Conservation (phyloP, 306 rosid genomes). For the Vachellia pachyceras region DNA sequence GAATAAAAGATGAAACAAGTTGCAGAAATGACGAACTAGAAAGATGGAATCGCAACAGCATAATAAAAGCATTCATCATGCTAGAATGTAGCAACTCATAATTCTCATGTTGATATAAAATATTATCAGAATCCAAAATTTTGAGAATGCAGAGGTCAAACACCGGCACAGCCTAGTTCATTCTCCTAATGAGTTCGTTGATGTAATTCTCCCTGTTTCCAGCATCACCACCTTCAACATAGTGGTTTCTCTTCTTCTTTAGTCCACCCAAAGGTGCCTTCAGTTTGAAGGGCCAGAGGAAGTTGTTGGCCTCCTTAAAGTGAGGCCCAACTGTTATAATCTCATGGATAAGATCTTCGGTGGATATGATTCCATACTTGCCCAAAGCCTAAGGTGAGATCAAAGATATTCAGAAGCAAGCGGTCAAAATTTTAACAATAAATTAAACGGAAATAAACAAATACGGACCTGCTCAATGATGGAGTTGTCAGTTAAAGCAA, state of each 20-base stretch:
- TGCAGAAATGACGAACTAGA: neutral
- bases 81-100: conserved; percentile 28
- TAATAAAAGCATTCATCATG: conserved; percentile 11
- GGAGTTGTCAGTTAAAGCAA: conserved; percentile 74
- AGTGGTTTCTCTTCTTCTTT: conserved; percentile 92
- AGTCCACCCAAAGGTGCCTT: conserved; percentile 95
- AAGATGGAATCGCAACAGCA: neutral
- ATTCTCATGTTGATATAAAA: conserved; percentile 25
- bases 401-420: conserved; percentile 25
- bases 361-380: conserved; percentile 67
- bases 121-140: conserved; percentile 43
- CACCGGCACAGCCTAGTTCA: conserved; percentile 51
- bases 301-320: conserved; percentile 89
- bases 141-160: conserved; percentile 9
- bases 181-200: conserved; percentile 87
- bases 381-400: conserved; percentile 65
- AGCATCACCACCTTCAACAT: conserved; percentile 95
- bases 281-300: conserved; percentile 93
- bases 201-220: conserved; percentile 88
- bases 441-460: neutral
- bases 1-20: neutral
- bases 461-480: conserved; percentile 69
- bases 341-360: conserved; percentile 88
- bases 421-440: neutral
- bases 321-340: conserved; percentile 88